Evolutionary conservation across 2,329 filamentous ascomycete genomes (phyloP), one percentile per base, ranked within the genome.

Genomic region (Ophiostoma montium): DNA sequence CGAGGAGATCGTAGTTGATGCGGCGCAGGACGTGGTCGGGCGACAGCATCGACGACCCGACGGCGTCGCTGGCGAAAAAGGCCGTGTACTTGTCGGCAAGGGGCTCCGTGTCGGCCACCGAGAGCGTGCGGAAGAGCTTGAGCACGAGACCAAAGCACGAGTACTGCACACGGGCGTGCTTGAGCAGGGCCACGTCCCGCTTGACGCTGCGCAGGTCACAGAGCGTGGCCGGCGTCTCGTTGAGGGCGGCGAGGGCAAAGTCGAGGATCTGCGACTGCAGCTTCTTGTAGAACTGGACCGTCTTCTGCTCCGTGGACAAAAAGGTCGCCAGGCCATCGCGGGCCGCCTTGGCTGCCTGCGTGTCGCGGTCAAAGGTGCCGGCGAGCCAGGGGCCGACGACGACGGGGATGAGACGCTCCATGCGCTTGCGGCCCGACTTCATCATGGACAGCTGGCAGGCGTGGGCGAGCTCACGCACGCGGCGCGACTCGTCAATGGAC

Each of bases 351-450:
- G 84, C 73, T 13, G 88, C 87, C 16, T 74, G 73, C 49, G 80
- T 79, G 60, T 98, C 90, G 56, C 78, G 83, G 63, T 98, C 92
- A 61, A 88, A 94, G 2, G 84, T 76, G 1, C 90, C 92, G 8
- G 86, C 84, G 12, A 96, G 74, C 92, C 94, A 98, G n/a, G 86
- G 75, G 10, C 84, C 88, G 42, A 94, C 80, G 33, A 94, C 71
- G 52, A 76, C 80, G 12, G 86, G 80, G 53, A 98, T 72, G 57
- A 83, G 74, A 54, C 78, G 85, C 54, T 86, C 87, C 67, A 95
- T 86, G 53, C 88, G 79, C 70, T 92, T 94, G 45, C 87, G 84
- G 5, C 74, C 72, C 4, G 75, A 76, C 55, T 72, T 74, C 58
- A 80, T 66, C 12, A 82, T 65, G 56, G 75, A 72, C 54, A 71